Evolutionary conservation across 306 rosid genomes (phyloP).

Genomic region (Cucurbita moschata): DNA sequence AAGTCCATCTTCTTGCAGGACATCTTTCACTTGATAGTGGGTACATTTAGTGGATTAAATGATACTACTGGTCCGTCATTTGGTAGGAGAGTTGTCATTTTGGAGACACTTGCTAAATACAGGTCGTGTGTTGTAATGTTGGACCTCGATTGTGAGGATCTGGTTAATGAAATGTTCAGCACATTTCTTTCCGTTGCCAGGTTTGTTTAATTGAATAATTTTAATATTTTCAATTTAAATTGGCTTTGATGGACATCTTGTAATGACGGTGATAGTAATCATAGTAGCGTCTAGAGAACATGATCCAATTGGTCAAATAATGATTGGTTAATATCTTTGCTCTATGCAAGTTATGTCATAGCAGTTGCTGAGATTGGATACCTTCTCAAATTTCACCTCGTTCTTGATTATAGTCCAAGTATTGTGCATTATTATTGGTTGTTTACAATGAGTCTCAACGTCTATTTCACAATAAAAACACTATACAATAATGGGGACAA

Average conservation of each 20-base stretch:
- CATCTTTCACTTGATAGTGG: conserved; percentile 70
- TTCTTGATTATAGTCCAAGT: too few relatives aligned
- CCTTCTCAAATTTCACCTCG: too few relatives aligned
- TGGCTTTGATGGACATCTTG: background rate
- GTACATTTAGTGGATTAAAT: conserved; percentile 77
- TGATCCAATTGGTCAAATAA: background rate
- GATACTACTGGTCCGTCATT: conserved; percentile 90
- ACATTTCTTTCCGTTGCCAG: conserved; percentile 81
- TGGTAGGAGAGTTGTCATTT: conserved; percentile 82
- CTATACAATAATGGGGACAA: too few relatives aligned
- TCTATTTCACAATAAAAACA: too few relatives aligned
- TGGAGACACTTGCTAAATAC: conserved; percentile 96
- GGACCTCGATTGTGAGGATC: conserved; percentile 93
- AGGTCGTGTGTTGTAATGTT: conserved; percentile 99
- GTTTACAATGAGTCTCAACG: too few relatives aligned
- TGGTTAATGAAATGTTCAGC: conserved; percentile 87
- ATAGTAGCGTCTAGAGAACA: background rate
- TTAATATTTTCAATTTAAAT: too few relatives aligned
- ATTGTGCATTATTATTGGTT: too few relatives aligned
- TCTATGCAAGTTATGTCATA: background rate
- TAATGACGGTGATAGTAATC: background rate
- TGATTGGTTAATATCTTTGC: background rate
- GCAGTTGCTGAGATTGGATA: too few relatives aligned
- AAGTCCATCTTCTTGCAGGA: conserved; percentile 47
- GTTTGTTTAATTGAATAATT: conserved; percentile 25